A percentile compares a stretch with the other conserved stretches of the same genome.
Evolutionary conservation across 2,329 filamentous ascomycete genomes (phyloP).

Genomic region (Teratosphaeria destructans): DNA sequence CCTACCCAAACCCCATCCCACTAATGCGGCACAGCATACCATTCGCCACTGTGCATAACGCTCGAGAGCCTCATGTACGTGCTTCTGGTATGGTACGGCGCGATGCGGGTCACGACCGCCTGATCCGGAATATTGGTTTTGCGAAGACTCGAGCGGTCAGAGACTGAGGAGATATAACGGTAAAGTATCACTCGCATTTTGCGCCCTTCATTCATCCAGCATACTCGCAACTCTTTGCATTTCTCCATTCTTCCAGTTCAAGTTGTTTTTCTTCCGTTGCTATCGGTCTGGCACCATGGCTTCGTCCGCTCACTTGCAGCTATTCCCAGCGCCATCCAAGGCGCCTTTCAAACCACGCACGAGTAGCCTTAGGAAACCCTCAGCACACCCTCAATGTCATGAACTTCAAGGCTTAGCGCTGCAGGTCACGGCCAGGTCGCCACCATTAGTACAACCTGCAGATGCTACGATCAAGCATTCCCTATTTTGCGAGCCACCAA

Average conservation of each 20-base stretch:
- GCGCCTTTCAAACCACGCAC: constrained; percentile 8
- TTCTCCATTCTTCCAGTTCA: constrained; percentile 2
- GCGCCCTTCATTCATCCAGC: not conserved
- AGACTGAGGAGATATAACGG: constrained; percentile 1
- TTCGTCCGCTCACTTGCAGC: constrained; percentile 8
- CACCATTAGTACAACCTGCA: constrained; percentile 12
- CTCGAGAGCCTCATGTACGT: not conserved
- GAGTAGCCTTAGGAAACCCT: constrained; percentile 10
- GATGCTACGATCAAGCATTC: constrained; percentile 19
- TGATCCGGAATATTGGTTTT: constrained; percentile 1
- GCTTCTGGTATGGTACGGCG: constrained; percentile 7
- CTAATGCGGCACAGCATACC: constrained; percentile 14
- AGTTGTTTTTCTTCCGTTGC: constrained; percentile 2
- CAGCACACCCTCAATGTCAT: not conserved
- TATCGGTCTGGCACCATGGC: constrained; percentile 13
- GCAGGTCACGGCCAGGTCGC: constrained; percentile 12
- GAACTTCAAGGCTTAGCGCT: constrained; percentile 20
- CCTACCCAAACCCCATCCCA: not conserved
- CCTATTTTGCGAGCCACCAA: constrained; percentile 17
- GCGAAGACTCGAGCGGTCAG: not conserved
- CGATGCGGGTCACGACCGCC: constrained; percentile 5
- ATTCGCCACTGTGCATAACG: constrained; percentile 13
- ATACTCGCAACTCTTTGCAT: not conserved
- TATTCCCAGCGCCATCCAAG: constrained; percentile 11
- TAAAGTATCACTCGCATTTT: not conserved